A percentile compares a stretch with the other conserved stretches of the same genome.
These are phyloP conservation scores for Pulchroboletus neoregius DNA, from an alignment of 1,284 basidiomycete species.

Conservation along the genomic window DNA sequence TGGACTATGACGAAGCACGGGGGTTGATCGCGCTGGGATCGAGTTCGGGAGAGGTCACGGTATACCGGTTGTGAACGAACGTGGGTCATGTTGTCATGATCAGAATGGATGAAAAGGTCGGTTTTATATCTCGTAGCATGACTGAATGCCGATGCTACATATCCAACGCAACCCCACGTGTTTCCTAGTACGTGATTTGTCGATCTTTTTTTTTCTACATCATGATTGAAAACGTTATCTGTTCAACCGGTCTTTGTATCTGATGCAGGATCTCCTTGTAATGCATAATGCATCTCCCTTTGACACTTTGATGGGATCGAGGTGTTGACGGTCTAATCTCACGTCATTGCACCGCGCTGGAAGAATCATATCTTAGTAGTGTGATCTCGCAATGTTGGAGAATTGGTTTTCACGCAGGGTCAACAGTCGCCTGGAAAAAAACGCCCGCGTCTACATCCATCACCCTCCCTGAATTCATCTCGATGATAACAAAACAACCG, in stretches of 20 bases:
- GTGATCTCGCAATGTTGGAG: too few species aligned
- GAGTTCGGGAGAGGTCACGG: conserved; percentile 42
- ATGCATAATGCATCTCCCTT: neutral
- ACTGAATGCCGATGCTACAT: neutral
- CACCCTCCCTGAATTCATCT: too few species aligned
- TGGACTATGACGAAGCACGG: conserved; percentile 55
- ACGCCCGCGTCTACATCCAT: too few species aligned
- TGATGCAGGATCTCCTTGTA: conserved; percentile 13
- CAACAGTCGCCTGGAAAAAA: too few species aligned
- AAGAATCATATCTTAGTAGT: too few species aligned
- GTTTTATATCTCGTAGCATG: neutral
- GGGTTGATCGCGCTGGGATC: conserved; percentile 52
- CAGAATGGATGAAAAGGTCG: neutral
- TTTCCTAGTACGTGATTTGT: conserved; percentile 11
- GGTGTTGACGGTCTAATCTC: conserved; percentile 9
- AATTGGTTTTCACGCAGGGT: too few species aligned
- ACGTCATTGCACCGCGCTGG: neutral
- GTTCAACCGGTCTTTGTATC: conserved; percentile 4
- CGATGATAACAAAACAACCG: too few species aligned
- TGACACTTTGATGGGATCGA: conserved; percentile 10
- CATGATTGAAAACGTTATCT: neutral
- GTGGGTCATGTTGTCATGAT: conserved; percentile 2
- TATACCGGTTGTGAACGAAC: conserved; percentile 39
- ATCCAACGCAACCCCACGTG: conserved; percentile 4
- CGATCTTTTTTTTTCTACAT: neutral